Base-by-base conservation (phyloP, 2,329 filamentous ascomycete genomes). In the Neonectria magnoliae region DNA sequence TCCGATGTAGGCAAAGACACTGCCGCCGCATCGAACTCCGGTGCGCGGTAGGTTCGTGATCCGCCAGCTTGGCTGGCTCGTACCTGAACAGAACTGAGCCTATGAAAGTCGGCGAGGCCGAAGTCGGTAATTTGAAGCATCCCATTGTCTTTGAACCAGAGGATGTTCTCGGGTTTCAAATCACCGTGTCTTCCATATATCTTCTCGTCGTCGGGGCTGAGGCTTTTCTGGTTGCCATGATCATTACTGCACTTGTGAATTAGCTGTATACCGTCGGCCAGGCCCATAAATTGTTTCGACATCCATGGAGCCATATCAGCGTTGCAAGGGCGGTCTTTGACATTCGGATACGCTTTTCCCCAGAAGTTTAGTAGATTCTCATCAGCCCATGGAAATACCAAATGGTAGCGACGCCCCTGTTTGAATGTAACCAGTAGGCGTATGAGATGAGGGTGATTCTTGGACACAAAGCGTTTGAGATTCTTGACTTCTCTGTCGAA, bases 91-190 rank as follows among this genome's bases (percentile, higher is more conserved):
- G 47, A 50, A 18, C 61, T 62, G 5, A 42, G 29, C 6, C 44
- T 55, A 6, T 67, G 57, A 8, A 68, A 44, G 13, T 66, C 62
- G 0, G 47, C 14, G 3, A 58, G 38, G 4, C 67, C 67, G 20
- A 68, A 62, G 18, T 67, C 62, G 11, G 56, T 41, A 25, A 68
- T 67, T 4, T 53, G 45, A 9, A 68, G 52, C 1, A 54, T 65
- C 4, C 65, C 59, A 5, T 33, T n/a, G 9, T 31, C 25, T 6
- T 54, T 31, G 27, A 68, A 69, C 38, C 57, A 61, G 5, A 69
- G 38, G 7, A 69, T 67, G 16, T 67, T 69, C 8, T 54, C 50
- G 5, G 66, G 66, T 29, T 68, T 68, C 11, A 69, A 60, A 10
- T 68, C 66, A 1, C 68, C 57, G 18, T 68, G 66, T 4, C 61